These are phyloP conservation scores for Diaporthe amygdali DNA, from an alignment of 2,329 filamentous ascomycete genomes.

Conservation along the genomic window DNA sequence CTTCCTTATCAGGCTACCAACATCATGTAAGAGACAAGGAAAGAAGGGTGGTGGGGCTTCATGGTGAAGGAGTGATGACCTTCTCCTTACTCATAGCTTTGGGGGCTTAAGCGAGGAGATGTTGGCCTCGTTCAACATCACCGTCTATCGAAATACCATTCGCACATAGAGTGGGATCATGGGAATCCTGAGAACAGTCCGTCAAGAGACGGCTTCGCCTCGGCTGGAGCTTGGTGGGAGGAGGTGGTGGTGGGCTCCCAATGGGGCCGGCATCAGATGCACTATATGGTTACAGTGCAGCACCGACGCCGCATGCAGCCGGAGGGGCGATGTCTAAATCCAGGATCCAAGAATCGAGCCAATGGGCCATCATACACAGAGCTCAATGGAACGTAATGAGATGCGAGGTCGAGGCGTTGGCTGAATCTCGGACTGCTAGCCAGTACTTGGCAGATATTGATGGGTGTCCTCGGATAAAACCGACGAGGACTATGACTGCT, in stretches of 20 bases:
- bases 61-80: not conserved
- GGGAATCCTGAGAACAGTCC: not conserved
- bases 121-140: not conserved
- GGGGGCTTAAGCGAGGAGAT: not conserved
- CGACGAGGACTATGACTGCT: not conserved
- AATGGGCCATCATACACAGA: not conserved
- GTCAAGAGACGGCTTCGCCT: not conserved
- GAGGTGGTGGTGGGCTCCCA: not conserved
- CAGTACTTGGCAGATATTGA: not conserved
- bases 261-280: not conserved
- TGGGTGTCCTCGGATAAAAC: not conserved
- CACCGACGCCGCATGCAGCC: not conserved
- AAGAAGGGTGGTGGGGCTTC: not conserved
- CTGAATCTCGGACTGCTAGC: not conserved
- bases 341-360: not conserved
- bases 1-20: not conserved
- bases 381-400: not conserved
- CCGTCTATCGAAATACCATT: not conserved
- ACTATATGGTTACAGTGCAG: conserved; percentile 7
- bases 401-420: not conserved
- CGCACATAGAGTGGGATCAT: not conserved
- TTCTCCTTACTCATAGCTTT: not conserved
- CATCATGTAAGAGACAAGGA: not conserved
- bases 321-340: not conserved
- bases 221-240: not conserved